These are phyloP conservation scores for Trichophyton simii DNA, from an alignment of 2,329 filamentous ascomycete species.

Conservation along the genomic window DNA sequence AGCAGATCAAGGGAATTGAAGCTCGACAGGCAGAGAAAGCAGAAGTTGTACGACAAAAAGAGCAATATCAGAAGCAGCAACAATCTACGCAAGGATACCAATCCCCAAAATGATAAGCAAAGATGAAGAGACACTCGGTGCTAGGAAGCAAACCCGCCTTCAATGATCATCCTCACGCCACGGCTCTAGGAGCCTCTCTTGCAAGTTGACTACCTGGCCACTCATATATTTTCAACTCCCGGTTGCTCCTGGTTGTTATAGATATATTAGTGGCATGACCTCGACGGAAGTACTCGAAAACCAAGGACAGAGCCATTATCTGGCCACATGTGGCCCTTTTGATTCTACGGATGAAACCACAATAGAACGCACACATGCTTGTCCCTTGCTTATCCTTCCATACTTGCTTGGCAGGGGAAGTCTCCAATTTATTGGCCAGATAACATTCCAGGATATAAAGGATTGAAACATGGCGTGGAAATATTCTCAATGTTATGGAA, in stretches of 20 bases:
- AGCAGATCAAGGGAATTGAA: conserved; percentile 43
- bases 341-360: no score
- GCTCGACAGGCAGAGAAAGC: conserved; percentile 27
- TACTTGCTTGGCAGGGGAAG: no score
- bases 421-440: no score
- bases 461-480: no score
- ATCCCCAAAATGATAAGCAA: conserved; percentile 11
- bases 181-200: background rate
- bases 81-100: background rate
- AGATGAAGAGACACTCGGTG: background rate
- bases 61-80: background rate
- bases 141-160: background rate
- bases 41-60: conserved; percentile 7
- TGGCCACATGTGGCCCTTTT: no score
- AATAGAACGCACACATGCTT: no score
- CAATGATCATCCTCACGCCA: background rate
- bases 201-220: background rate
- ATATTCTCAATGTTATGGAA: no score
- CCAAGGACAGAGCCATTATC: no score
- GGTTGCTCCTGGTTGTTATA: background rate
- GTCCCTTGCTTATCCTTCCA: no score
- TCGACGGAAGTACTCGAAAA: no score
- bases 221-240: background rate
- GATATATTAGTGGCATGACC: no score
- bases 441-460: no score